Conservation (phyloP, 345 rosid species). For the Brassica juncea region DNA sequence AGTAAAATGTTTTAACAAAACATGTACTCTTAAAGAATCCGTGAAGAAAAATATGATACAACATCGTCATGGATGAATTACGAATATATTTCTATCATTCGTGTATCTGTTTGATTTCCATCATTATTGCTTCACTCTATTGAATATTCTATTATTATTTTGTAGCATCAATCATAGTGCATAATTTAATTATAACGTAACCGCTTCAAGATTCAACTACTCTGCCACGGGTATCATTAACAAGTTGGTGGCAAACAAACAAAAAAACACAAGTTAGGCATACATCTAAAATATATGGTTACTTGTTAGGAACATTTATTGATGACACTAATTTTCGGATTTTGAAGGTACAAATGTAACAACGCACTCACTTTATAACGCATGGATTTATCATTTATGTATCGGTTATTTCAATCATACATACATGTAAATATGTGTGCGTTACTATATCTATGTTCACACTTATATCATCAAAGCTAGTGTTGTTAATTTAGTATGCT, state of each 20-base stretch:
- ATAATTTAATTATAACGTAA: conserved; percentile 22
- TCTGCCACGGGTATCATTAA: conserved; percentile 2
- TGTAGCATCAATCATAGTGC: conserved; percentile 9
- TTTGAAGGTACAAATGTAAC: background rate
- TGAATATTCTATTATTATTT: background rate
- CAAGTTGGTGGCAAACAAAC: conserved; percentile 4
- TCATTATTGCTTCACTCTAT: conserved; percentile 2
- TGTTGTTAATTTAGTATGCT: too few species aligned
- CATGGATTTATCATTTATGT: background rate
- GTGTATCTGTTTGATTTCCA: background rate
- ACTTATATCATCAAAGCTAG: too few species aligned
- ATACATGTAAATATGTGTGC: too few species aligned
- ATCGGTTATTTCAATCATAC: conserved; percentile 22
- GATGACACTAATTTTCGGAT: background rate
- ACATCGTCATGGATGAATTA: background rate
- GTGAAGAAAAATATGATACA: background rate
- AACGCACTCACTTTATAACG: background rate
- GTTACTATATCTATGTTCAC: too few species aligned
- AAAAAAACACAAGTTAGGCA: conserved; percentile 6
- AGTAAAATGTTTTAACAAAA: background rate
- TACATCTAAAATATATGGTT: background rate
- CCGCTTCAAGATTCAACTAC: conserved; percentile 31
- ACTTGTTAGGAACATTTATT: background rate
- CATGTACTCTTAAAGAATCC: background rate
- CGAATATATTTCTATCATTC: background rate